A percentile compares a stretch with the other conserved stretches of the same genome.
Evolutionary conservation across 345 rosid genomes (phyloP).

Genomic region (Eucalyptus tenuipes): DNA sequence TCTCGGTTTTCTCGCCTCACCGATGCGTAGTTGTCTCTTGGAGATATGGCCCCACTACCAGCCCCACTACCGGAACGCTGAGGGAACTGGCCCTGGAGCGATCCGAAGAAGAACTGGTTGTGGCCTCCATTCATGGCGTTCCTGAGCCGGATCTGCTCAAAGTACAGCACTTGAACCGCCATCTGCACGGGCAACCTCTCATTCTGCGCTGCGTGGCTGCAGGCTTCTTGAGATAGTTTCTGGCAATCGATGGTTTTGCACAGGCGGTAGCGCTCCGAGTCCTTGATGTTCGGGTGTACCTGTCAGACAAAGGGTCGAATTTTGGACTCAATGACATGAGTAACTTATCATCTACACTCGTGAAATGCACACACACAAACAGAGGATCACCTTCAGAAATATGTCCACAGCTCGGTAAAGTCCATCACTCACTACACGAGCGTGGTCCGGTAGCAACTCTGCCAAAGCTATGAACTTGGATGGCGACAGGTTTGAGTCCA

Average conservation of each 20-base stretch:
- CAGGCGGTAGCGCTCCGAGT: constrained; percentile 77
- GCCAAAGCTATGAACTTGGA: constrained; percentile 75
- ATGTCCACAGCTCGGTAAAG: constrained; percentile 87
- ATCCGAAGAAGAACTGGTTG: constrained; percentile 62
- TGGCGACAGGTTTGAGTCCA: constrained; percentile 62
- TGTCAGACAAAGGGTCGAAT: neutral
- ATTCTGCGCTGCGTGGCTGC: constrained; percentile 96
- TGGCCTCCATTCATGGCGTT: constrained; percentile 92
- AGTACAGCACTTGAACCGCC: constrained; percentile 92
- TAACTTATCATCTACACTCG: neutral
- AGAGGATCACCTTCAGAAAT: constrained; percentile 59
- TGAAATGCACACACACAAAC: neutral
- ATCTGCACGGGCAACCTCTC: constrained; percentile 92
- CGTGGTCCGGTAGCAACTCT: constrained; percentile 90
- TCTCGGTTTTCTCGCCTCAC: constrained; percentile 96
- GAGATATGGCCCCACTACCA: constrained; percentile 96
- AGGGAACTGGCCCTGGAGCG: constrained; percentile 57
- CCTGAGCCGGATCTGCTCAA: constrained; percentile 87
- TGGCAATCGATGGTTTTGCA: constrained; percentile 94
- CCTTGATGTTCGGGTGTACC: constrained; percentile 93
- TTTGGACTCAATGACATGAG: neutral
- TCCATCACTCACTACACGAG: constrained; percentile 85
- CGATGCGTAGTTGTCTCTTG: constrained; percentile 91
- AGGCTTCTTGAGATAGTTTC: constrained; percentile 96
- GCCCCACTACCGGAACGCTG: constrained; percentile 84